Base-by-base conservation (phyloP, 192 early-diverging fungal species). In the Fimicolochytrium jonesii region DNA sequence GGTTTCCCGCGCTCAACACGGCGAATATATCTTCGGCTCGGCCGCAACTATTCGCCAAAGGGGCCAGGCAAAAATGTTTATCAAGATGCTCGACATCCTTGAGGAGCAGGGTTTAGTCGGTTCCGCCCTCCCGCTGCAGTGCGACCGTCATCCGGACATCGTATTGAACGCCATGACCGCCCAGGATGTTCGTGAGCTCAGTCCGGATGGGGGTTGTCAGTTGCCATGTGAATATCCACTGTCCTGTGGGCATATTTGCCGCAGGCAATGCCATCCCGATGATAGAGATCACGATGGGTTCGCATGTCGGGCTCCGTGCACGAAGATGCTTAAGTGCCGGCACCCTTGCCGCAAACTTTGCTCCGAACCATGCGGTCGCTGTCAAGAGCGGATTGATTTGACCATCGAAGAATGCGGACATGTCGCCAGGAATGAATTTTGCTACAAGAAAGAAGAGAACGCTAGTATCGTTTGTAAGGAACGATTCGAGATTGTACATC, bases 11-110 rank as follows among this genome's bases (percentile, higher is more conserved):
- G 84, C 84, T 0, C 51, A 76, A 33, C 81, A 86, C 56, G 84
- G 84, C 4, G 76, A 85, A 77, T 86, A 68, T 29, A 53, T 86
- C 9, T 42, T 86, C 17, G 84, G 84, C 2, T 76, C 82, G 26
- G 58, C 75, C 0, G 32, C 39, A 9, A 60, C 59, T 0, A 47
- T 47, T 30, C n/a, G 31, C 7, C 59, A 33, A n/a, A 17, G 7
- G 10, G 13, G 33, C 9, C 9, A 15, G 33, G 17, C 39, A 3
- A 44, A 42, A 6, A 32, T 47, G 4, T 44, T 60, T n/a, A 33
- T 11, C 7, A 39, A 47, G 32, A 33, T 60, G 22, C 26, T 60
- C 2, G 4, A 49, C 0, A 61, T 74, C 9, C 50, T 81, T 9
- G 41, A 59, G 0, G 22, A 37, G 1, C 28, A 70, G 25, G 71